phyloP scores from a whole-genome alignment of 805 yeast genomes.

The Saturnispora bothae region DNA sequence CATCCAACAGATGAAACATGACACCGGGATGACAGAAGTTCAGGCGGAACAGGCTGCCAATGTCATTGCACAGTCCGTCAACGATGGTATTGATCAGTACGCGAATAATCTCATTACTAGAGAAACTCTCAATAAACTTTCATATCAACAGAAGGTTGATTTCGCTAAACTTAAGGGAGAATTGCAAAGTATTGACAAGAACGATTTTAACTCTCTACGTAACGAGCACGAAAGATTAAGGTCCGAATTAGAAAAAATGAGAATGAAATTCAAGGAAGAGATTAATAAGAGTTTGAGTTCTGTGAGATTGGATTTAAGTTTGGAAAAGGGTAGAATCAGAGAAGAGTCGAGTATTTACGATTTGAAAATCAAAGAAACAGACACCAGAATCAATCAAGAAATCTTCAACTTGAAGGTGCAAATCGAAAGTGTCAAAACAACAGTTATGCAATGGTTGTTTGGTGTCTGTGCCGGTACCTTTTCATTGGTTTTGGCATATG shows the following conservation, averaged over 20 bases:
- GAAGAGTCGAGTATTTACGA: conserved; percentile 92
- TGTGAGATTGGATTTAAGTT: conserved; percentile 78
- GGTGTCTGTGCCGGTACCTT: conserved; percentile 98
- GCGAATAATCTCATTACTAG: conserved; percentile 74
- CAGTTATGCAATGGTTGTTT: conserved; percentile 95
- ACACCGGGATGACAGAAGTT: conserved; percentile 54
- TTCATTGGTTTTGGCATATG: conserved; percentile 86
- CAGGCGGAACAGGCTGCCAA: conserved; percentile 76
- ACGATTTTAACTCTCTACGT: conserved; percentile 71
- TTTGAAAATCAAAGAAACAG: conserved; percentile 87
- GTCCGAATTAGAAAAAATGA: conserved; percentile 75
- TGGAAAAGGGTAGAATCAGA: conserved; percentile 91
- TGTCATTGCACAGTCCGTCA: conserved; percentile 62
- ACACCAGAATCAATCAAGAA: conserved; percentile 91
- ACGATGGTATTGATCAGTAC: conserved; percentile 68
- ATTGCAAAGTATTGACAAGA: conserved; percentile 74
- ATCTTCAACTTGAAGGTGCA: conserved; percentile 91
- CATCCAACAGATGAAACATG: conserved; percentile 51
- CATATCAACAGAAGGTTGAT: conserved; percentile 94
- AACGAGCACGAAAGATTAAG: conserved; percentile 81
- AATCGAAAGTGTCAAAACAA: conserved; percentile 89
- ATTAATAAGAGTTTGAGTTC: conserved; percentile 84
- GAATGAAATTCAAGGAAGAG: conserved; percentile 80
- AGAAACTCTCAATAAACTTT: conserved; percentile 70
- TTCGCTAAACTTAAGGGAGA: conserved; percentile 92